Evolutionary conservation across 495 filamentous ascomycete genomes (phyloP).

Genomic region (Penicillium goetzii): DNA sequence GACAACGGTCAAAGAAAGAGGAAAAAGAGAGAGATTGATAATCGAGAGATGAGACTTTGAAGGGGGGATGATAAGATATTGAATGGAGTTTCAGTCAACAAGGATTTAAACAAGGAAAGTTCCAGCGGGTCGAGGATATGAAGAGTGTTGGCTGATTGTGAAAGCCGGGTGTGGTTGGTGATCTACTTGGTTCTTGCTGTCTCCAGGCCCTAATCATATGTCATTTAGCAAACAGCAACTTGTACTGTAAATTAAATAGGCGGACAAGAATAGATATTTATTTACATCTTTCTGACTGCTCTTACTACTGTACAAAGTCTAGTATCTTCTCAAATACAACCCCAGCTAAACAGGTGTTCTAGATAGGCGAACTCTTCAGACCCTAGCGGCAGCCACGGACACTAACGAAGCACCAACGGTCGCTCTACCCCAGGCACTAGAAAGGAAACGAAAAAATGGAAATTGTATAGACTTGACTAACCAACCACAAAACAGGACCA

Average conservation of each 20-base stretch:
- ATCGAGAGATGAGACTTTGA: neutral
- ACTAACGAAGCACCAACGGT: constrained; percentile 2
- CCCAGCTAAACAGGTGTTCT: no score
- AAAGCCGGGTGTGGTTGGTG: constrained; percentile 6
- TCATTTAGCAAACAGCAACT: neutral
- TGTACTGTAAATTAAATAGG: neutral
- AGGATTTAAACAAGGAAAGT: neutral
- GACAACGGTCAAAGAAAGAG: neutral
- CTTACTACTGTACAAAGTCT: neutral
- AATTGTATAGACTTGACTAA: neutral
- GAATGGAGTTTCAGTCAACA: neutral
- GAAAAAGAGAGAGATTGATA: neutral
- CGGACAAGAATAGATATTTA: neutral
- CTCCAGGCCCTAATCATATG: no score
- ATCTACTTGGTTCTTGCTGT: constrained; percentile 6
- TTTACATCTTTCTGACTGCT: neutral
- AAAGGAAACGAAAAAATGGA: neutral
- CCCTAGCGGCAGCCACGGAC: constrained; percentile 5
- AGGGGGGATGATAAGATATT: neutral
- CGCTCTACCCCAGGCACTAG: neutral
- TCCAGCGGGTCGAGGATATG: neutral
- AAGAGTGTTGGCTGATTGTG: neutral
- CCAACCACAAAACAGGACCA: neutral
- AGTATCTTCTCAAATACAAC: no score
- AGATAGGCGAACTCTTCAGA: constrained; percentile 5